These are phyloP conservation scores for Arabidopsis suecica DNA, from an alignment of 345 rosid genomes.

Conservation along the genomic window DNA sequence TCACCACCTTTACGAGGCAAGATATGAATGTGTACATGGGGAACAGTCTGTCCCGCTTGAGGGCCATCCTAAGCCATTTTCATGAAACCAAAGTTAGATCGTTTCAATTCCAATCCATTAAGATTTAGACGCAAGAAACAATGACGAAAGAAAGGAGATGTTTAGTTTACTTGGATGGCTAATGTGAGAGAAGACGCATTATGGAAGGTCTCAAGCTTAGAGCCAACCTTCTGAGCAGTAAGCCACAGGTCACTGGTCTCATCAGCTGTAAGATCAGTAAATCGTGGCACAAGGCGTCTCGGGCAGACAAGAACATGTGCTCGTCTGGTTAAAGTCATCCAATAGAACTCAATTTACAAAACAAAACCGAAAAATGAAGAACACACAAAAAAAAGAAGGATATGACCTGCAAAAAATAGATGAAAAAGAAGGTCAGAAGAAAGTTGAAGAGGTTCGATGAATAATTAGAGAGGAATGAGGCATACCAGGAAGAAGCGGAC, in stretches of 20 bases:
- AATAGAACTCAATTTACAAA: conserved; percentile 30
- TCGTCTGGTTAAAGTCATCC: conserved; percentile 56
- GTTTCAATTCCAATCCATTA: conserved; percentile 1
- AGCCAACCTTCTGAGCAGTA: conserved; percentile 76
- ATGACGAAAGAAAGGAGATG: neutral
- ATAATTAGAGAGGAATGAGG: neutral
- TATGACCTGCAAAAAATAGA: conserved; percentile 80
- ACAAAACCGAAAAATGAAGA: conserved; percentile 21
- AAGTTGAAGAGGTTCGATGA: neutral
- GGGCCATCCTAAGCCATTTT: conserved; percentile 74
- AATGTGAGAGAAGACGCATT: conserved; percentile 83
- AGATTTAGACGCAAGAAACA: neutral
- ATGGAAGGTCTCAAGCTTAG: conserved; percentile 71
- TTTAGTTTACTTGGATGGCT: conserved; percentile 67
- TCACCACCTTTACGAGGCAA: conserved; percentile 83
- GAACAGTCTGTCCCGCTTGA: conserved; percentile 90
- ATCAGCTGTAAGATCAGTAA: conserved; percentile 82
- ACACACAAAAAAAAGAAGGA: conserved; percentile 56
- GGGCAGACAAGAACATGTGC: conserved; percentile 91
- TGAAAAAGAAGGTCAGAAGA: neutral
- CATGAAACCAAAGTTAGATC: conserved; percentile 16
- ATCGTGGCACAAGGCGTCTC: conserved; percentile 81
- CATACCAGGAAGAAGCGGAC: conserved; percentile 84
- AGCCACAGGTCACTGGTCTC: conserved; percentile 87
- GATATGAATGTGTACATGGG: conserved; percentile 92